Conservation (phyloP, 495 filamentous ascomycete species). For the Penicillium nucicola region DNA sequence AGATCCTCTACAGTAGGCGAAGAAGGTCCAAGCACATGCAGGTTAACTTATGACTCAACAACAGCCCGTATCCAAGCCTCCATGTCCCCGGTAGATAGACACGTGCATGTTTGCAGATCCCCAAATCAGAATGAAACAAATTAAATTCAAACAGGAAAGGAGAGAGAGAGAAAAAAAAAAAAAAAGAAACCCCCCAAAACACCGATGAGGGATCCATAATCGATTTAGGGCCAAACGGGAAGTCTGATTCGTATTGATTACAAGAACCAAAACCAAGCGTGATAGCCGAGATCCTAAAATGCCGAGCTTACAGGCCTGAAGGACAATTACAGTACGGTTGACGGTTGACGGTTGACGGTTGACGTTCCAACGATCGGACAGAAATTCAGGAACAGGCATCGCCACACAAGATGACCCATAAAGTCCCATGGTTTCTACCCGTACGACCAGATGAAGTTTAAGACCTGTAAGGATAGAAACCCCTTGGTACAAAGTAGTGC, state of each 20-base stretch:
- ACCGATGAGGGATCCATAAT: conserved; percentile 1
- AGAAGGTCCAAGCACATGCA: not conserved
- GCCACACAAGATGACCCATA: conserved; percentile 12
- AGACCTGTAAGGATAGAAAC: conserved; percentile 5
- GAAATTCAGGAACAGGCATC: too few relatives aligned
- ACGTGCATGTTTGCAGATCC: conserved; percentile 35
- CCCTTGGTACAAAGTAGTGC: not conserved
- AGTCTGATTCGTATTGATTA: conserved; percentile 14
- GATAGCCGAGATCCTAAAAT: conserved; percentile 9
- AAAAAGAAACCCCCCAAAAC: conserved; percentile 3
- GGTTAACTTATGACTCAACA: conserved; percentile 8
- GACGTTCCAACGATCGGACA: too few relatives aligned
- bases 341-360: too few relatives aligned
- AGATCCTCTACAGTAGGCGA: not conserved
- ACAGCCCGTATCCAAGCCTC: not conserved
- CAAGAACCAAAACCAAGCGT: not conserved
- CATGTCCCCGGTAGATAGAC: conserved; percentile 9
- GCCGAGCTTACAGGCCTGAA: conserved; percentile 12
- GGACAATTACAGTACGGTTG: too few relatives aligned
- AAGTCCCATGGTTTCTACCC: conserved; percentile 17
- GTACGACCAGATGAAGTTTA: conserved; percentile 3
- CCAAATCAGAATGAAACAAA: too few relatives aligned
- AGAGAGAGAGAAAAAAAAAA: conserved; percentile 7
- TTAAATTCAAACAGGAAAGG: conserved; percentile 7
- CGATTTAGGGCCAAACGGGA: not conserved